These are phyloP conservation scores for Amylostereum chailletii DNA, from an alignment of 1,284 basidiomycete species.

Conservation along the genomic window DNA sequence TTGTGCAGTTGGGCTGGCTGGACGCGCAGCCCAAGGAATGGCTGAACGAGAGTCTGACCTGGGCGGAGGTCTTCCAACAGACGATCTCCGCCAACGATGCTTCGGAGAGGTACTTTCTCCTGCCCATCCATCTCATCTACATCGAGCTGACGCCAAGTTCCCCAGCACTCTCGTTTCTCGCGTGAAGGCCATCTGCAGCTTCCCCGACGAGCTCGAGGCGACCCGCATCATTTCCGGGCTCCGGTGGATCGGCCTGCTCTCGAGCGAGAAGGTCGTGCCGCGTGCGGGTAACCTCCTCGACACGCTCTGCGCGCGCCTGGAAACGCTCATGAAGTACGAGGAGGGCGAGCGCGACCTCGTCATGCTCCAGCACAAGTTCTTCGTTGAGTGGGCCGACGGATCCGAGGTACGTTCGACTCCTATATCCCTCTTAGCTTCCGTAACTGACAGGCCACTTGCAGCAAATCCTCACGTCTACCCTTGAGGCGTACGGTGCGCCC, in stretches of 20 bases:
- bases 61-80: constrained; percentile 79
- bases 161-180: constrained; percentile 57
- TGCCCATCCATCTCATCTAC: not conserved
- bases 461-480: constrained; percentile 86
- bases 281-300: constrained; percentile 81
- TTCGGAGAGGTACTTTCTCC: constrained; percentile 53
- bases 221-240: constrained; percentile 80
- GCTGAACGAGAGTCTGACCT: constrained; percentile 68
- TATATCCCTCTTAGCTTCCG: constrained; percentile 6
- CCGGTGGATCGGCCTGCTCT: constrained; percentile 93
- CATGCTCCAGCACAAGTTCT: constrained; percentile 96
- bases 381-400: constrained; percentile 83
- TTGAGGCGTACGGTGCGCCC: constrained; percentile 86
- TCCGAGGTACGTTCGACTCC: constrained; percentile 39
- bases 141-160: constrained; percentile 7
- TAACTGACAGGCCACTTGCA: constrained; percentile 19
- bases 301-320: constrained; percentile 88
- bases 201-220: constrained; percentile 65
- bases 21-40: constrained; percentile 73
- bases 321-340: constrained; percentile 89
- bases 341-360: constrained; percentile 91
- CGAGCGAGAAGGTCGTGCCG: constrained; percentile 54
- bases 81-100: constrained; percentile 68
- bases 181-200: constrained; percentile 62
- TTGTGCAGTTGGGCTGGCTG: constrained; percentile 88